These are phyloP conservation scores for Plicaturopsis crispa DNA, from an alignment of 768 basidiomycete genomes.

Conservation along the genomic window DNA sequence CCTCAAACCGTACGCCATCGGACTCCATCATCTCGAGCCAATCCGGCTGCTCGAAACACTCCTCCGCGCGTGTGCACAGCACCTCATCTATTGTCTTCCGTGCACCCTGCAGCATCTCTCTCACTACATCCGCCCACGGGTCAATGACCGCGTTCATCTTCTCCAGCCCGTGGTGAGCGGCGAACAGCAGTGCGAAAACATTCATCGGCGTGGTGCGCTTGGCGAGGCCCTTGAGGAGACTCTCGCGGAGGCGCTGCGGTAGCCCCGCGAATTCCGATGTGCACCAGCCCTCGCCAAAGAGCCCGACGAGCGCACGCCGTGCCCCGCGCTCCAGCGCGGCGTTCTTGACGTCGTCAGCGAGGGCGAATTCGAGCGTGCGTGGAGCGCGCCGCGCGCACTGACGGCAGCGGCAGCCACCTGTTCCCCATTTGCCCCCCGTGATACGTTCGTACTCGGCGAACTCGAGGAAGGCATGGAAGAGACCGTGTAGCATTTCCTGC, in stretches of 20 bases:
- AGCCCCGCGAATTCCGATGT: constrained; percentile 72
- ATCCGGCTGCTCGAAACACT: constrained; percentile 59
- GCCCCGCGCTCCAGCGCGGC: constrained; percentile 62
- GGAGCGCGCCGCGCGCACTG: constrained; percentile 79
- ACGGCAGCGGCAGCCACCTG: constrained; percentile 76
- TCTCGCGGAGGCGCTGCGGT: constrained; percentile 55
- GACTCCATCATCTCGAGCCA: constrained; percentile 72
- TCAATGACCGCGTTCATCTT: constrained; percentile 54
- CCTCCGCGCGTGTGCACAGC: constrained; percentile 49
- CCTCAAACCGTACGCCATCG: constrained; percentile 69
- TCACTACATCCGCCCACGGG: constrained; percentile 60
- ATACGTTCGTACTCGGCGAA: constrained; percentile 74
- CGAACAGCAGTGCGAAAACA: constrained; percentile 60
- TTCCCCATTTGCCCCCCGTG: constrained; percentile 73
- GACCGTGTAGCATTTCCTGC: constrained; percentile 85
- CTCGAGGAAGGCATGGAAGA: constrained; percentile 77
- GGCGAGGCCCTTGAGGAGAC: constrained; percentile 64
- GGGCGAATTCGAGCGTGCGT: constrained; percentile 76
- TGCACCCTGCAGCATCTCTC: constrained; percentile 60
- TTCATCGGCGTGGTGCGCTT: constrained; percentile 63
- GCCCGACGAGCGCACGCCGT: constrained; percentile 66
- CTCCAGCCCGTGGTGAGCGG: constrained; percentile 51
- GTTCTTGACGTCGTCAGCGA: constrained; percentile 72
- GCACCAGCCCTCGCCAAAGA: constrained; percentile 89
- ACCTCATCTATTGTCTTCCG: constrained; percentile 58